Conservation (phyloP, 2,329 filamentous ascomycete genomes). For the Diaporthe citri region DNA sequence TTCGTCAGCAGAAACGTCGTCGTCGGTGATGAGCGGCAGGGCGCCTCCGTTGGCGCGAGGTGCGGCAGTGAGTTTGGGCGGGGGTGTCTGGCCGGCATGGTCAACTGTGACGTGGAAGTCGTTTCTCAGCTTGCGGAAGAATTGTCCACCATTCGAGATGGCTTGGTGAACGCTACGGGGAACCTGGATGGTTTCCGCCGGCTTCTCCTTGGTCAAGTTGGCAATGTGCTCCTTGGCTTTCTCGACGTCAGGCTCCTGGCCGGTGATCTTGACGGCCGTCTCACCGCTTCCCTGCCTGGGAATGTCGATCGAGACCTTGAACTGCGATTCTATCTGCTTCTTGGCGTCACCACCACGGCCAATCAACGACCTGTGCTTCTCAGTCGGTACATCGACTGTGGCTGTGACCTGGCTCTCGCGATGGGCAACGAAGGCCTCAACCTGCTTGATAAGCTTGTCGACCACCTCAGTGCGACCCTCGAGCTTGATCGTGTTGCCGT, state of each 20-base stretch:
- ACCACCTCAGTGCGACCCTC: conserved; percentile 88
- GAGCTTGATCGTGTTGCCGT: conserved; percentile 86
- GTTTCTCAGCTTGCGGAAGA: conserved; percentile 91
- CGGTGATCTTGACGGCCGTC: conserved; percentile 88
- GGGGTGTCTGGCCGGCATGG: conserved; percentile 84
- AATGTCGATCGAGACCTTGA: conserved; percentile 89
- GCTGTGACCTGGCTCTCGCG: conserved; percentile 86
- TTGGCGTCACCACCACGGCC: conserved; percentile 91
- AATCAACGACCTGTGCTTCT: conserved; percentile 92
- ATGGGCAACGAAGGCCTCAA: conserved; percentile 84
- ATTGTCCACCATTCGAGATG: conserved; percentile 82
- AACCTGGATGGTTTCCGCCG: conserved; percentile 88
- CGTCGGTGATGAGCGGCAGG: conserved; percentile 94
- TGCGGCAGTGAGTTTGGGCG: conserved; percentile 73
- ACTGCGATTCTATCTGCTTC: conserved; percentile 85
- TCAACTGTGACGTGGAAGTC: conserved; percentile 92
- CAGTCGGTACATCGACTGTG: conserved; percentile 83
- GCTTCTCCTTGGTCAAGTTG: conserved; percentile 83
- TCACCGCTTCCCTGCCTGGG: conserved; percentile 88
- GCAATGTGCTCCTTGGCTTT: conserved; percentile 89
- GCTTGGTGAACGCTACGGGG: conserved; percentile 86
- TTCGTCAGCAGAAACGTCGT: conserved; percentile 73
- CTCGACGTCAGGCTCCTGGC: conserved; percentile 81
- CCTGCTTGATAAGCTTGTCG: conserved; percentile 86
- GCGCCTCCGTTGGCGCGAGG: conserved; percentile 69